Evolutionary conservation across 2,329 filamentous ascomycete genomes (phyloP).

Genomic region (Hypocreales sp.): DNA sequence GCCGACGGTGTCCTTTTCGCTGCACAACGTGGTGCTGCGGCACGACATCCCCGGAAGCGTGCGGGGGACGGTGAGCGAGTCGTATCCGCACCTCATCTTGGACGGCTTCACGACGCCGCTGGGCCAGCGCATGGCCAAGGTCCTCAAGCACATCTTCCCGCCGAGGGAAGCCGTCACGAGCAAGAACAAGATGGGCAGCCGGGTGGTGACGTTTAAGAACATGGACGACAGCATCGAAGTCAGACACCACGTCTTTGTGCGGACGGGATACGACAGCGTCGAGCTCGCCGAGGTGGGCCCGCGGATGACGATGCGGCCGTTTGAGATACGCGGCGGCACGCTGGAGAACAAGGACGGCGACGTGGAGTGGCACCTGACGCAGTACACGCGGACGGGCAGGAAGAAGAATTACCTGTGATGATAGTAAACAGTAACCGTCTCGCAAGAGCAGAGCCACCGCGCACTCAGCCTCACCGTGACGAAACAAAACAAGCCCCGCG

Average conservation of each 20-base stretch:
- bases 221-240: slow-evolving; percentile 90
- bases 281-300: slow-evolving; percentile 84
- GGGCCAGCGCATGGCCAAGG: slow-evolving; percentile 71
- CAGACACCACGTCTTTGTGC: slow-evolving; percentile 69
- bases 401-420: slow-evolving; percentile 47
- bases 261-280: slow-evolving; percentile 78
- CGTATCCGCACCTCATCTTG: slow-evolving; percentile 89
- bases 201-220: slow-evolving; percentile 89
- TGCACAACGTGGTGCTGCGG: slow-evolving; percentile 85
- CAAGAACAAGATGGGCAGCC: slow-evolving; percentile 64
- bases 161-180: slow-evolving; percentile 62
- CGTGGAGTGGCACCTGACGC: slow-evolving; percentile 89
- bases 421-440: no score
- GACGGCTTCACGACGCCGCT: slow-evolving; percentile 78
- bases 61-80: slow-evolving; percentile 78
- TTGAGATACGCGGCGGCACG: slow-evolving; percentile 83
- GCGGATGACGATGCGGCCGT: slow-evolving; percentile 91
- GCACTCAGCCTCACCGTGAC: no score
- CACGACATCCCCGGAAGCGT: slow-evolving; percentile 84
- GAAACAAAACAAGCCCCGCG: no score
- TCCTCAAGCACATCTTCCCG: slow-evolving; percentile 88
- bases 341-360: slow-evolving; percentile 91
- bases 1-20: slow-evolving; percentile 62
- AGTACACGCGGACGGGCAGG: slow-evolving; percentile 82
- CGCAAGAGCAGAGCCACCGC: no score